Conservation (phyloP, 2,329 filamentous ascomycete genomes). For the Hortaea werneckii region DNA sequence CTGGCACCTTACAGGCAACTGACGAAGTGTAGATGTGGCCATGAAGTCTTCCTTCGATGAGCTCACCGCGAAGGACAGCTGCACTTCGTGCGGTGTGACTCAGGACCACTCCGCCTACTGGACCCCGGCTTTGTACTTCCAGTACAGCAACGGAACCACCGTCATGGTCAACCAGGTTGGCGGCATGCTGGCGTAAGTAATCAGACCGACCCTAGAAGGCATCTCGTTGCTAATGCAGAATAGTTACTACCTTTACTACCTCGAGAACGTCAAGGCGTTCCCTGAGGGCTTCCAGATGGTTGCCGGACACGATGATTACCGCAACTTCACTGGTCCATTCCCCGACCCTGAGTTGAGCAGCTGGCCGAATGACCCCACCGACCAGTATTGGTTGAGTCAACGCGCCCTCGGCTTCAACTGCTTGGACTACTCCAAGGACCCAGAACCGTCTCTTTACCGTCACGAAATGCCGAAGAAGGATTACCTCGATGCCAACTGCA, state of each 20-base stretch:
- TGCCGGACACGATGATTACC: conserved; percentile 59
- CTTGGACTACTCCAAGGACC: conserved; percentile 59
- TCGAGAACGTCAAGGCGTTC: conserved; percentile 58
- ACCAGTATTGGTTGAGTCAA: conserved; percentile 61
- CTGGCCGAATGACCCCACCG: conserved; percentile 58
- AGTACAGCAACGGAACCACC: conserved; percentile 55
- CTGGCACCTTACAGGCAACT: too few species aligned
- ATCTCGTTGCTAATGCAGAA: conserved; percentile 31
- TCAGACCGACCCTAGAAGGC: not conserved
- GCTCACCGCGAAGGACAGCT: too few species aligned
- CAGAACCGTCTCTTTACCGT: conserved; percentile 68
- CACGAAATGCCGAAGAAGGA: conserved; percentile 72
- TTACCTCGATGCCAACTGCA: conserved; percentile 71
- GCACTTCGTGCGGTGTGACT: conserved; percentile 70
- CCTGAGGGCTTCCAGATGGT: conserved; percentile 73
- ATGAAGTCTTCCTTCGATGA: too few species aligned
- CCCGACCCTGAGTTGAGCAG: conserved; percentile 60
- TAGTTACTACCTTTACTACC: conserved; percentile 82
- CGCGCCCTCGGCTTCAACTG: conserved; percentile 93
- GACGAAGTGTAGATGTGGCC: too few species aligned
- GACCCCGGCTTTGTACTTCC: conserved; percentile 67
- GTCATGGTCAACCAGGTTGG: conserved; percentile 64
- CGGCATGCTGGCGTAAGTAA: conserved; percentile 72
- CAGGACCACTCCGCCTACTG: conserved; percentile 87
- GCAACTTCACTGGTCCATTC: conserved; percentile 60